Conservation (phyloP, 2,329 filamentous ascomycete species). For the Fusarium tricinctum region DNA sequence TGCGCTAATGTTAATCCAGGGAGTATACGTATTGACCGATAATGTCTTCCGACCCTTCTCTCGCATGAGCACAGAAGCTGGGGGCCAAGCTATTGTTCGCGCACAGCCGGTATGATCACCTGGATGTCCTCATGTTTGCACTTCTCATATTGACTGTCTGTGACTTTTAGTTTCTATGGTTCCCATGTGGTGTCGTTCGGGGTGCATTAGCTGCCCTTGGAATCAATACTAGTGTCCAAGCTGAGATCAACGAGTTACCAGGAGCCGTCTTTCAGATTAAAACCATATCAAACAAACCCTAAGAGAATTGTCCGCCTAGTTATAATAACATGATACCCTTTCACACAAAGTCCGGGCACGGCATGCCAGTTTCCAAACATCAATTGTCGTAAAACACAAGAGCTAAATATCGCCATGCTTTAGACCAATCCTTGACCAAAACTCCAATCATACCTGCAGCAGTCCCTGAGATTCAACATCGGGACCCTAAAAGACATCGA, state of each 20-base stretch:
- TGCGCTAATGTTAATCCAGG: conserved; percentile 61
- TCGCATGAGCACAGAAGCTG: conserved; percentile 87
- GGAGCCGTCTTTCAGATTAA: conserved; percentile 96
- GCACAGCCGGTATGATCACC: conserved; percentile 80
- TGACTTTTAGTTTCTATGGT: conserved; percentile 83
- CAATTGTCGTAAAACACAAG: conserved; percentile 33
- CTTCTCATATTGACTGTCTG: conserved; percentile 17
- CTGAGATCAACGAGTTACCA: conserved; percentile 88
- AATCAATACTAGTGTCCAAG: conserved; percentile 90
- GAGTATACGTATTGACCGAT: conserved; percentile 96
- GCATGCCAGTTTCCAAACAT: conserved; percentile 34
- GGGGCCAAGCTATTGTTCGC: conserved; percentile 77
- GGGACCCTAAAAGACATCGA: conserved; percentile 35
- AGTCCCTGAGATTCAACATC: conserved; percentile 29
- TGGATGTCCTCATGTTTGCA: conserved; percentile 1
- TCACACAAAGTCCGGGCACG: conserved; percentile 32
- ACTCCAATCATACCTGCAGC: conserved; percentile 45
- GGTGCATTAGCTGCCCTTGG: conserved; percentile 94
- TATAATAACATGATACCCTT: conserved; percentile 48
- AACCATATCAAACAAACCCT: conserved; percentile 75
- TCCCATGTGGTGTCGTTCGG: conserved; percentile 92
- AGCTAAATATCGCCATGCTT: conserved; percentile 40
- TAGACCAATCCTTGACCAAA: conserved; percentile 38
- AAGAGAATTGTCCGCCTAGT: conserved; percentile 32
- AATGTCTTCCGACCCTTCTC: conserved; percentile 89